Evolutionary conservation across 2,329 filamentous ascomycete species (phyloP).

Genomic region (Pyrenochaeta sp.): DNA sequence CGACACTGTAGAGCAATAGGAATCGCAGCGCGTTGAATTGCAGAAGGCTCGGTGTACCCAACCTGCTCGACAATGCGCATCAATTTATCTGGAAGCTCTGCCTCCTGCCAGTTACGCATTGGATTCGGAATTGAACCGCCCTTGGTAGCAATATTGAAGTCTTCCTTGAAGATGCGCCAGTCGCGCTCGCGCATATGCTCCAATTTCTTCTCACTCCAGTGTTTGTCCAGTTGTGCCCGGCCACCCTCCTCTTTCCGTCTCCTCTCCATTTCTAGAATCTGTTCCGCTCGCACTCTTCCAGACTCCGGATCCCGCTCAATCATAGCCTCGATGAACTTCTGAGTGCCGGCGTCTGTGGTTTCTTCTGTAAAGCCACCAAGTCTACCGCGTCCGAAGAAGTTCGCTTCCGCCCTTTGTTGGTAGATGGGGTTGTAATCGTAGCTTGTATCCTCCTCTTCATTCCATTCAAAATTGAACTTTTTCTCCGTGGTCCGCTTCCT

Average conservation of each 20-base stretch:
- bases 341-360: conserved; percentile 59
- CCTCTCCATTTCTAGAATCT: conserved; percentile 86
- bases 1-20: conserved; percentile 91
- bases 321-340: conserved; percentile 72
- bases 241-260: conserved; percentile 75
- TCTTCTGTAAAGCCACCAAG: conserved; percentile 73
- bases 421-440: conserved; percentile 84
- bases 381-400: conserved; percentile 74
- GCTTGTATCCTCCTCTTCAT: conserved; percentile 91
- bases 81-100: conserved; percentile 76
- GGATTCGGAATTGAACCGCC: conserved; percentile 92
- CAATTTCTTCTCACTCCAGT: conserved; percentile 94
- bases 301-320: conserved; percentile 78
- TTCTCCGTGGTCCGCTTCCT: conserved; percentile 89
- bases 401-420: conserved; percentile 69
- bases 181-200: conserved; percentile 96
- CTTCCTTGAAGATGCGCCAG: conserved; percentile 99
- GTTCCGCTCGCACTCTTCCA: conserved; percentile 77
- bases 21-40: conserved; percentile 93
- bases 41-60: conserved; percentile 89
- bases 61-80: conserved; percentile 84
- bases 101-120: conserved; percentile 94
- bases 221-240: conserved; percentile 82
- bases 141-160: conserved; percentile 96
- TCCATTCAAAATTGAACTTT: conserved; percentile 99